A percentile compares a stretch with the other conserved stretches of the same genome.
Conservation (phyloP, 495 filamentous ascomycete species). For the Hypoxylon trugodes region DNA sequence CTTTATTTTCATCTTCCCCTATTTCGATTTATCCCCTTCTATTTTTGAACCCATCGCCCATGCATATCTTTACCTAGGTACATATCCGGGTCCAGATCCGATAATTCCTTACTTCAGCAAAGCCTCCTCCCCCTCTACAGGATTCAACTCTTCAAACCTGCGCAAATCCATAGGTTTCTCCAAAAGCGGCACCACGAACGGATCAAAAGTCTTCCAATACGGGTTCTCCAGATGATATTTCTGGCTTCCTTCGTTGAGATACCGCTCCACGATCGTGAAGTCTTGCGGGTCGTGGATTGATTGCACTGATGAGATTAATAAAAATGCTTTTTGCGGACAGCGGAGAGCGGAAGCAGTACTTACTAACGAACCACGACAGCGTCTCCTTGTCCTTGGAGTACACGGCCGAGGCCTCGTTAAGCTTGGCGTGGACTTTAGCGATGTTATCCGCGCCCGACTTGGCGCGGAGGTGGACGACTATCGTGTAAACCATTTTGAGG, state of each 20-base stretch:
- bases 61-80: too few species aligned
- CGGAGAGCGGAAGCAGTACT: neutral
- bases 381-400: constrained; percentile 74
- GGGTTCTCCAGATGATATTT: constrained; percentile 72
- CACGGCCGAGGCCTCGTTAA: constrained; percentile 70
- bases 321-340: neutral
- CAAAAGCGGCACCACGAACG: constrained; percentile 69
- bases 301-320: constrained; percentile 55
- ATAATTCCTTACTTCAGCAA: constrained; percentile 30
- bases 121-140: constrained; percentile 52
- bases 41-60: neutral
- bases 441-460: constrained; percentile 68
- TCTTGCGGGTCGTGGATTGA: constrained; percentile 67
- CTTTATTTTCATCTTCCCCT: too few species aligned
- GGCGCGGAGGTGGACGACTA: constrained; percentile 68
- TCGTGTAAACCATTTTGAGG: constrained; percentile 62
- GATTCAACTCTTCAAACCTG: constrained; percentile 67
- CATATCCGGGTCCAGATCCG: too few species aligned
- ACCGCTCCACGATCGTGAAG: constrained; percentile 76
- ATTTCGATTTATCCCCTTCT: neutral
- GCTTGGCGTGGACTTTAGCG: constrained; percentile 69
- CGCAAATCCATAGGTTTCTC: constrained; percentile 71
- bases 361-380: constrained; percentile 67
- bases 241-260: constrained; percentile 65
- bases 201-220: constrained; percentile 76